A percentile compares a stretch with the other conserved stretches of the same genome.
Conservation (phyloP, 352 stramenopile species). For the Pythium volutum region DNA sequence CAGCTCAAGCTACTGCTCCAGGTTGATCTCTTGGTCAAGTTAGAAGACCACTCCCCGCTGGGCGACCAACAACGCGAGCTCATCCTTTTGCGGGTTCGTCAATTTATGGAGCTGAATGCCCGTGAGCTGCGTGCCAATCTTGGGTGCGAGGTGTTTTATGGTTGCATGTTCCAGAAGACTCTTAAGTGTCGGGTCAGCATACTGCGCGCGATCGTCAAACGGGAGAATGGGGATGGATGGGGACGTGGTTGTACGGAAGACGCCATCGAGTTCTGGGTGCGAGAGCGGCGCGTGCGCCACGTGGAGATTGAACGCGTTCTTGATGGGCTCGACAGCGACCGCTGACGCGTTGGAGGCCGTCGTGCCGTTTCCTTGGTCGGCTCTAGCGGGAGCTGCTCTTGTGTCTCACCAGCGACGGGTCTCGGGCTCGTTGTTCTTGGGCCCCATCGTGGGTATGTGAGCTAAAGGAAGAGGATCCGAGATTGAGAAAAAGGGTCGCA, state of each 20-base stretch:
- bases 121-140: constrained; percentile 20
- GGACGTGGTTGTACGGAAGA: constrained; percentile 29
- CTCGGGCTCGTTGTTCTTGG: not conserved
- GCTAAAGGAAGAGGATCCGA: no score
- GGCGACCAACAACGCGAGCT: no score
- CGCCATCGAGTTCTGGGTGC: constrained; percentile 27
- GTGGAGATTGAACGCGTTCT: constrained; percentile 20
- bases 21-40: constrained; percentile 14
- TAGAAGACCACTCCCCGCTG: constrained; percentile 4
- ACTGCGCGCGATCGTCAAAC: constrained; percentile 26
- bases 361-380: not conserved
- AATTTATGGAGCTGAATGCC: constrained; percentile 9
- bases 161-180: constrained; percentile 22
- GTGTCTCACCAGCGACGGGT: no score
- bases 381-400: not conserved
- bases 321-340: constrained; percentile 9
- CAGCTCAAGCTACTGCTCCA: constrained; percentile 26
- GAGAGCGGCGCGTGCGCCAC: constrained; percentile 12
- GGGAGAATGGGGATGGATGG: constrained; percentile 23
- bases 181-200: constrained; percentile 34
- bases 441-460: not conserved
- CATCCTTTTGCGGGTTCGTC: not conserved
- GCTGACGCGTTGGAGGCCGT: not conserved
- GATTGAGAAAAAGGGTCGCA: no score
- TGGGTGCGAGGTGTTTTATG: constrained; percentile 16